Evolutionary conservation across 1,284 basidiomycete species (phyloP), one percentile per base, ranked within the genome.

Genomic region (Vanrija sp.): DNA sequence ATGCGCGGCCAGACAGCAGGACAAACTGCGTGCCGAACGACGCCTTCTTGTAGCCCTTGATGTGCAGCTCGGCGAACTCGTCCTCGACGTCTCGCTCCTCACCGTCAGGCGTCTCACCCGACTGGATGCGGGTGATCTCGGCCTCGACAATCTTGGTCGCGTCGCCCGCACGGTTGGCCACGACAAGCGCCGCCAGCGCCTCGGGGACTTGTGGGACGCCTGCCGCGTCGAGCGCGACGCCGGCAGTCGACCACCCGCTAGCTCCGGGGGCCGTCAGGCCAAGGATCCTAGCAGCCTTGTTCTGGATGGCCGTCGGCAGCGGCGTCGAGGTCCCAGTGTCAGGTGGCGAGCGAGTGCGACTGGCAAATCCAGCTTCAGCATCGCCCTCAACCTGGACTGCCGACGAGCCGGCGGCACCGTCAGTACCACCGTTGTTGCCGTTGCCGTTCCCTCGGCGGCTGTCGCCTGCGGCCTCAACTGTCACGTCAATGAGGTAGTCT

Each of bases 1-100:
- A 98, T n/a, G 94, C 93, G 54, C 95, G 77, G 20, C 93, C 92
- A 66, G 89, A 94, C 63, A 98, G 75, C 57, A 98, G 92, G 68
- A 82, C 83, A 72, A 98, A 96, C 77, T 98, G 95, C 19, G 87
- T 93, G 54, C 81, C 81, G 81, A 86, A 91, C 57, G 82, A 86
- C 3, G 93, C 95, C 54, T 90, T 83, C 75, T 87, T 86, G 68
- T 89, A 84, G 3, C 88, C 88, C 27, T 86, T 78, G n/a, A 39
- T 39, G 38, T 18, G n/a, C 63, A 94, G 74, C 51, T 88, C 69
- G 45, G 80, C 78, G 42, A 81, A 86, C 36, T 75, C 75, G 71
- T 87, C 87, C 27, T 81, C 77, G 6, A 73, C 68, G 47, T 75
- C 66, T 38, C 69, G 57, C 37, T 57, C 47, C 8, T 51, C 55